Conservation (phyloP, 169 alveolate genomes). For the Haemoproteus tartakovskyi region DNA sequence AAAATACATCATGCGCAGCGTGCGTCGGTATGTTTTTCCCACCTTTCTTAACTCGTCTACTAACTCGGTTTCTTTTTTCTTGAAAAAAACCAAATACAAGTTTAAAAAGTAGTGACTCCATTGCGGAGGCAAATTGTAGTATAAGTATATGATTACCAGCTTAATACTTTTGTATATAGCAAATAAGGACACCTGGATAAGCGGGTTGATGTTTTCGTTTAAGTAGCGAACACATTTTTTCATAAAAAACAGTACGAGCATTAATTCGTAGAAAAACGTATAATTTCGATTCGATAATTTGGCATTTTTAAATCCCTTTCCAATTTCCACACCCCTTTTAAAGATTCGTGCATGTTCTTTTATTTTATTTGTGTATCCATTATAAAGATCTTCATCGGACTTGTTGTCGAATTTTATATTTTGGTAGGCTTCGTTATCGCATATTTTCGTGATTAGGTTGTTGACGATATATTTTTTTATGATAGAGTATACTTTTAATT, state of each 20-base stretch:
- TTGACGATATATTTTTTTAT: constrained; percentile 7
- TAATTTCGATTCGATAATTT: constrained; percentile 24
- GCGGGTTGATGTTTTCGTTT: constrained; percentile 26
- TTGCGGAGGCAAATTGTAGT: constrained; percentile 20
- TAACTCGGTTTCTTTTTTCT: constrained; percentile 1
- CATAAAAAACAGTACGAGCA: constrained; percentile 15
- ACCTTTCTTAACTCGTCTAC: constrained; percentile 1
- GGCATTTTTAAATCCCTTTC: constrained; percentile 47
- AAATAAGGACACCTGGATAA: constrained; percentile 21
- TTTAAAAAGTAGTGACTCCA: constrained; percentile 44
- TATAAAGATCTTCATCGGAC: not conserved
- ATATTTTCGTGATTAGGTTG: constrained; percentile 4
- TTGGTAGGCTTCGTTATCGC: not conserved
- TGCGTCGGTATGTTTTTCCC: constrained; percentile 24
- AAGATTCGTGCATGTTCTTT: constrained; percentile 3
- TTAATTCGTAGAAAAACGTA: constrained; percentile 48
- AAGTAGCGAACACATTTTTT: constrained; percentile 29
- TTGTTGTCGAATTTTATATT: not conserved
- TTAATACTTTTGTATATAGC: constrained; percentile 20
- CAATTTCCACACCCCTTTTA: constrained; percentile 34
- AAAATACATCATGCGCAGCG: too few relatives aligned
- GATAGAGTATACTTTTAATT: constrained; percentile 33
- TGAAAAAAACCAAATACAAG: constrained; percentile 24
- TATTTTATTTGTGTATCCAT: constrained; percentile 3
- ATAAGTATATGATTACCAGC: constrained; percentile 27